Conservation (phyloP, 768 basidiomycete genomes). For the Phylloporus arenicola region DNA sequence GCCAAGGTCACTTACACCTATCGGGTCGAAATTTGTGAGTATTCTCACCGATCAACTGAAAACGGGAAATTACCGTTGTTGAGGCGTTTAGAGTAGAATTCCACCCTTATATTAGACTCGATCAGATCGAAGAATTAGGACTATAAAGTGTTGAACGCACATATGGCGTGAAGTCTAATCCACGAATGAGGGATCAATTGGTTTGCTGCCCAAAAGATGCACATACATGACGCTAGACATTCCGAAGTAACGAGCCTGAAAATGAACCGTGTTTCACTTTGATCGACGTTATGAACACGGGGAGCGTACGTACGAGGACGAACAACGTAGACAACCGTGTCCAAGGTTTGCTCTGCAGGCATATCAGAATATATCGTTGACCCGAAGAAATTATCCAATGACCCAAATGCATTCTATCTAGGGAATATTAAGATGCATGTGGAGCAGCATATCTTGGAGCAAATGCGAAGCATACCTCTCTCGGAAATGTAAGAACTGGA, state of each 20-base stretch:
- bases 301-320: not conserved
- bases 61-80: not conserved
- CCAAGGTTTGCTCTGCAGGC: not conserved
- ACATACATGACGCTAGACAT: not conserved
- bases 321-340: not conserved
- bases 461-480: not conserved
- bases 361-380: not conserved
- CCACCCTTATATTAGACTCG: not conserved
- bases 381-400: too few relatives aligned
- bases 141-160: not conserved
- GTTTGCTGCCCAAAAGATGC: not conserved
- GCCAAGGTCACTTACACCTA: not conserved
- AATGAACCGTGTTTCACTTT: too few relatives aligned
- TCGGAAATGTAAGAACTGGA: not conserved
- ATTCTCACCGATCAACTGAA: too few relatives aligned
- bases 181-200: not conserved
- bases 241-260: not conserved
- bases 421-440: not conserved
- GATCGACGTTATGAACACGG: not conserved
- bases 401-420: not conserved
- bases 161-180: not conserved
- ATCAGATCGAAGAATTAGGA: not conserved
- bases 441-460: not conserved
- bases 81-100: not conserved
- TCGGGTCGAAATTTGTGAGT: not conserved